phyloP scores from a whole-genome alignment of 371 early-diverging fungal species.

The Mortierella sp. region DNA sequence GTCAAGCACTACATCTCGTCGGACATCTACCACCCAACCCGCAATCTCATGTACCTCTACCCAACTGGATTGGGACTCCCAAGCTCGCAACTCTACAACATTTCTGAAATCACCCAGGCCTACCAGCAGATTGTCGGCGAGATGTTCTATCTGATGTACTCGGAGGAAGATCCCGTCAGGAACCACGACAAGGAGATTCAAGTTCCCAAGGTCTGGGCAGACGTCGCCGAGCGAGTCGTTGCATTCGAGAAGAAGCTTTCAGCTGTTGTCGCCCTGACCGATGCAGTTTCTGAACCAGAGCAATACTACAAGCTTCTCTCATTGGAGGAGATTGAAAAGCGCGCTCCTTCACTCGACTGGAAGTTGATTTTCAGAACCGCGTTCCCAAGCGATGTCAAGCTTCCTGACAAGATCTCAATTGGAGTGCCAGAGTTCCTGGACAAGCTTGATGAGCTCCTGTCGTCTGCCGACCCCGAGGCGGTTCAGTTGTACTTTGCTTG shows the following conservation, averaged over 20 bases:
- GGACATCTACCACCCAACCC: conserved; percentile 59
- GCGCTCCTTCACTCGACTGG: conserved; percentile 61
- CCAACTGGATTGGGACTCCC: conserved; percentile 61
- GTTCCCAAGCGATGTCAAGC: conserved; percentile 42
- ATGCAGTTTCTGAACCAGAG: conserved; percentile 49
- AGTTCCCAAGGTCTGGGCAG: conserved; percentile 13
- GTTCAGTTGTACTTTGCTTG: conserved; percentile 61
- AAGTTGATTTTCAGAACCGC: conserved; percentile 47
- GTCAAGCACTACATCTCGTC: conserved; percentile 35
- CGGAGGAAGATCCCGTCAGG: background rate
- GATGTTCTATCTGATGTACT: conserved; percentile 15
- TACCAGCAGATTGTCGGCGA: conserved; percentile 13
- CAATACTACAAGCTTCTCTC: conserved; percentile 55
- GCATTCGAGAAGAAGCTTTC: conserved; percentile 12
- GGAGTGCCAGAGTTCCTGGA: conserved; percentile 53
- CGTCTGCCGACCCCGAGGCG: conserved; percentile 34
- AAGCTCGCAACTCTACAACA: conserved; percentile 58
- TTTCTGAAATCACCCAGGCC: conserved; percentile 21
- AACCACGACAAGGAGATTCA: background rate
- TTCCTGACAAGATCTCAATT: conserved; percentile 50
- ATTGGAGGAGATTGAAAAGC: conserved; percentile 38
- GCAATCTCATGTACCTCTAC: conserved; percentile 50
- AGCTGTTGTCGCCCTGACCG: background rate
- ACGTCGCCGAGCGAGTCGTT: conserved; percentile 19
- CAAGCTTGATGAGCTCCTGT: conserved; percentile 52